Conservation (phyloP, 2,329 filamentous ascomycete species). For the Cercospora janseana region DNA sequence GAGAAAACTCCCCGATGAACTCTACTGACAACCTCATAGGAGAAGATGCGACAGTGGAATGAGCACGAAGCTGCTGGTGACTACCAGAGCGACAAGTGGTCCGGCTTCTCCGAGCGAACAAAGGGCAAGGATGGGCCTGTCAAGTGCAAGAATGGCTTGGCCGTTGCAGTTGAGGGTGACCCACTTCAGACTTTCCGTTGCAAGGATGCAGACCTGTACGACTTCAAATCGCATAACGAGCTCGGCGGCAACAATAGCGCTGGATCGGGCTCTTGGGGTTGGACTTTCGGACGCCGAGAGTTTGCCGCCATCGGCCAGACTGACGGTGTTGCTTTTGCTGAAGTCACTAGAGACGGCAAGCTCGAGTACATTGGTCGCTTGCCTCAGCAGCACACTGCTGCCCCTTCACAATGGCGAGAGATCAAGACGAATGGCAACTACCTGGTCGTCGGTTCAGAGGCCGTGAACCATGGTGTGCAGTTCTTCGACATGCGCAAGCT, state of each 20-base stretch:
- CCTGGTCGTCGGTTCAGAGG: slow-evolving; percentile 48
- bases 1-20: background rate
- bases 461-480: slow-evolving; percentile 56
- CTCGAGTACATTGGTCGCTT: slow-evolving; percentile 55
- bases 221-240: slow-evolving; percentile 55
- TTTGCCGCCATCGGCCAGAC: slow-evolving; percentile 56
- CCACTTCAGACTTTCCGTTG: slow-evolving; percentile 48
- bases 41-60: slow-evolving; percentile 24
- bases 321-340: slow-evolving; percentile 57
- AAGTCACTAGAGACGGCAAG: slow-evolving; percentile 53
- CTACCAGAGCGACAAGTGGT: slow-evolving; percentile 23
- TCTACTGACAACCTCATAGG: background rate
- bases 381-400: slow-evolving; percentile 47
- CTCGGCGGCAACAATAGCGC: slow-evolving; percentile 50
- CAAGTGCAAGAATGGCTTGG: slow-evolving; percentile 46
- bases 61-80: slow-evolving; percentile 27
- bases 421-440: slow-evolving; percentile 48
- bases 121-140: slow-evolving; percentile 18
- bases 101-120: slow-evolving; percentile 17
- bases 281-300: slow-evolving; percentile 54
- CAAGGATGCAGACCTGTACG: slow-evolving; percentile 38
- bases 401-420: slow-evolving; percentile 53
- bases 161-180: slow-evolving; percentile 48
- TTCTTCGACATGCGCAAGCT: slow-evolving; percentile 63
- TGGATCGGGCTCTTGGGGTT: slow-evolving; percentile 54